Evolutionary conservation across 2,329 filamentous ascomycete genomes (phyloP).

Genomic region (Annulohypoxylon truncatum): DNA sequence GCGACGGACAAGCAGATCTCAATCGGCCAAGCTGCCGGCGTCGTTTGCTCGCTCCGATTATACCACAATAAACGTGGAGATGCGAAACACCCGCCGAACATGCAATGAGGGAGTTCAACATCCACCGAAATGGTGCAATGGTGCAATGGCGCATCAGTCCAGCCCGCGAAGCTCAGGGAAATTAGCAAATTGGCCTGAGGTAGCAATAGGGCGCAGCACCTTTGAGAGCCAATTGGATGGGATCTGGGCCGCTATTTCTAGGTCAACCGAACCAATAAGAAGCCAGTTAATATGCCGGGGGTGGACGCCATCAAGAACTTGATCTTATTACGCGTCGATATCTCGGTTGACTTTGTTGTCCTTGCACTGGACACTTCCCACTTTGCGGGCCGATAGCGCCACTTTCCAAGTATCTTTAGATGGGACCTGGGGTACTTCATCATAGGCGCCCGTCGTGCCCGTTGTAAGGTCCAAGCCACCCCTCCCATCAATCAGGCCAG

Average conservation of each 20-base stretch:
- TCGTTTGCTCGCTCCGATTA: slow-evolving; percentile 5
- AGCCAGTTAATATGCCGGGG: slow-evolving; percentile 26
- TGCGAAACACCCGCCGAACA: slow-evolving; percentile 2
- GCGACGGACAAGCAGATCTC: not conserved
- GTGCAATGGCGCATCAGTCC: slow-evolving; percentile 14
- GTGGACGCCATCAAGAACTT: slow-evolving; percentile 30
- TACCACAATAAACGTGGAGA: slow-evolving; percentile 6
- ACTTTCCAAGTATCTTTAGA: slow-evolving; percentile 28
- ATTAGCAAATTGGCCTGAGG: slow-evolving; percentile 35
- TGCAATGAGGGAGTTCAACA: slow-evolving; percentile 8
- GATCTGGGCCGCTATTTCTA: slow-evolving; percentile 31
- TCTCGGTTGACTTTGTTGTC: slow-evolving; percentile 29
- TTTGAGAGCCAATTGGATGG: slow-evolving; percentile 36
- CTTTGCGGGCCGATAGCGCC: slow-evolving; percentile 25
- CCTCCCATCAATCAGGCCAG: slow-evolving; percentile 36
- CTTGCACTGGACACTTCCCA: slow-evolving; percentile 23
- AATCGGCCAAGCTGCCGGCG: slow-evolving; percentile 11
- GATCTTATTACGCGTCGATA: slow-evolving; percentile 39
- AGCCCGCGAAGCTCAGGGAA: slow-evolving; percentile 30
- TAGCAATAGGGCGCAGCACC: slow-evolving; percentile 37
- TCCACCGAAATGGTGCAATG: slow-evolving; percentile 21
- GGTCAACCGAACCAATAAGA: slow-evolving; percentile 34
- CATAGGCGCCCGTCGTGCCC: slow-evolving; percentile 23
- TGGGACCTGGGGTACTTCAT: slow-evolving; percentile 33
- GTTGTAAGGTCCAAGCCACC: slow-evolving; percentile 16